phyloP scores from a whole-genome alignment of 2,329 filamentous ascomycete species.

The Diaporthe ampelina region DNA sequence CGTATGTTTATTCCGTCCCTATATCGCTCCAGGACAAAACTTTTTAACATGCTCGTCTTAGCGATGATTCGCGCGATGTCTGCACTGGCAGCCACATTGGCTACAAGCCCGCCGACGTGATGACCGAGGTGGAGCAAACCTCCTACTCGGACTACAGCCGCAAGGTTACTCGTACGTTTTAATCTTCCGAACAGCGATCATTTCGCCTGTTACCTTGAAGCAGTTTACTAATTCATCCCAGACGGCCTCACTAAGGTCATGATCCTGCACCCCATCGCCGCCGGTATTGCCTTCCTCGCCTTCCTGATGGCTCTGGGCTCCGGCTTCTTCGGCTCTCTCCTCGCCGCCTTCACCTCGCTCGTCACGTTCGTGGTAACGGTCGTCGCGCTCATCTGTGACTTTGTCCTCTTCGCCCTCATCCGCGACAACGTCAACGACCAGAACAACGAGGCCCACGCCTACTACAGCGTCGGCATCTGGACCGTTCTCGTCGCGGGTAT shows the following conservation, averaged over 20 bases:
- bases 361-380: slow-evolving; percentile 64
- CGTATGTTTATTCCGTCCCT: slow-evolving; percentile 31
- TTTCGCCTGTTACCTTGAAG: background rate
- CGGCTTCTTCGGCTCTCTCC: slow-evolving; percentile 64
- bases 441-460: slow-evolving; percentile 56
- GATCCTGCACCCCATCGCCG: slow-evolving; percentile 74
- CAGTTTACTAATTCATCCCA: background rate
- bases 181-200: too few relatives aligned
- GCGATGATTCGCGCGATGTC: slow-evolving; percentile 53
- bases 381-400: slow-evolving; percentile 68
- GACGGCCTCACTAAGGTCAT: slow-evolving; percentile 69
- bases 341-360: slow-evolving; percentile 63
- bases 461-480: slow-evolving; percentile 71
- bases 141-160: slow-evolving; percentile 59
- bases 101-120: slow-evolving; percentile 66
- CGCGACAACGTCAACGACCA: slow-evolving; percentile 65
- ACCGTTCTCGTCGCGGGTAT: slow-evolving; percentile 69
- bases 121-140: slow-evolving; percentile 55
- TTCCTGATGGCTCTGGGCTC: slow-evolving; percentile 68
- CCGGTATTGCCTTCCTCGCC: slow-evolving; percentile 69
- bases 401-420: slow-evolving; percentile 69
- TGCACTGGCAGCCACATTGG: slow-evolving; percentile 66
- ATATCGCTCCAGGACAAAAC: background rate
- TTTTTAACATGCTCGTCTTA: slow-evolving; percentile 30
- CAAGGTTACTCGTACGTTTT: slow-evolving; percentile 52